Percentiles rank a stretch among this genome's conserved stretches.
These are phyloP conservation scores for Hyphopichia homilentoma DNA, from an alignment of 805 yeast species.

Conservation along the genomic window DNA sequence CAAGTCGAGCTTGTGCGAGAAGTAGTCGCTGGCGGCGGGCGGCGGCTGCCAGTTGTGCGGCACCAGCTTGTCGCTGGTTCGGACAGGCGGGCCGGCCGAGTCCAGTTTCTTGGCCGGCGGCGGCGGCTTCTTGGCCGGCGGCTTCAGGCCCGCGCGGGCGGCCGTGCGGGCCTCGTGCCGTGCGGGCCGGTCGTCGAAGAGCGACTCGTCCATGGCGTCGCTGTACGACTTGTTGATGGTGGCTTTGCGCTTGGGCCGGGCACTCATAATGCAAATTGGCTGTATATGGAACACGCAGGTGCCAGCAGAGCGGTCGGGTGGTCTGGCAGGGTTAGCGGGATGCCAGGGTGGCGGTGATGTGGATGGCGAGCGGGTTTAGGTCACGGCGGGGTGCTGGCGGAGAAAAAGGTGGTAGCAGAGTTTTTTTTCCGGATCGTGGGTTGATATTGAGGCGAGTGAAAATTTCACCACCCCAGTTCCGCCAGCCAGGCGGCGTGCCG, in stretches of 20 bases:
- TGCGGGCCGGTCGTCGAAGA: constrained; percentile 15
- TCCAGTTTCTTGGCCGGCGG: constrained; percentile 3
- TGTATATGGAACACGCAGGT: no score
- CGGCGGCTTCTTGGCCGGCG: neutral
- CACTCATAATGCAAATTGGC: no score
- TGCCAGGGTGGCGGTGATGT: no score
- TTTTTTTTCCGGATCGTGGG: no score
- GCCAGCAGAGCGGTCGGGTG: no score
- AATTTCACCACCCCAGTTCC: no score
- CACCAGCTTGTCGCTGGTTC: constrained; percentile 13
- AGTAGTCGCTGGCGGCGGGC: constrained; percentile 29
- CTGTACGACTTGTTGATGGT: constrained; percentile 32
- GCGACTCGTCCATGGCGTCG: constrained; percentile 26
- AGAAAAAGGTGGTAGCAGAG: no score
- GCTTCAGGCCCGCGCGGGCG: neutral
- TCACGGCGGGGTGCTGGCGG: no score
- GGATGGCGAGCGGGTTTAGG: no score
- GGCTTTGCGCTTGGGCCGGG: constrained; percentile 38
- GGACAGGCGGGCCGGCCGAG: constrained; percentile 2
- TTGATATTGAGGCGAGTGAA: no score
- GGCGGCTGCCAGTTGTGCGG: constrained; percentile 54
- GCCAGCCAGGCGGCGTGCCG: no score
- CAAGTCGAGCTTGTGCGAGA: constrained; percentile 41
- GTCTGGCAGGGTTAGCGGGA: no score
- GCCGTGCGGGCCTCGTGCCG: constrained; percentile 1